A percentile compares a stretch with the other conserved stretches of the same genome.
Conservation (phyloP, 164 flowering plant genomes). For the grape (Vitis vinifera) region ASM3070453v1 NC_081805.1:19806501-19807000, state of each 20-base stretch:
- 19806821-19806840: no score
- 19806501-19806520: neutral
- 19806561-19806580: neutral
- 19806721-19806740: slow-evolving; percentile 55
- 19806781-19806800: neutral
- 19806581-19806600: neutral
- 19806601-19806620: slow-evolving; percentile 2
- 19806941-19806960: no score
- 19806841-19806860: no score
- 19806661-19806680: slow-evolving; percentile 56
- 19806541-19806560: neutral
- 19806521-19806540: neutral
- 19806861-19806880: no score
- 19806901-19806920: no score
- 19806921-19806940: no score
- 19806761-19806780: neutral
- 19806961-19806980: no score
- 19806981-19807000: no score
- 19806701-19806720: slow-evolving; percentile 70
- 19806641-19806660: slow-evolving; percentile 82
- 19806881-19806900: no score
- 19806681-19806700: slow-evolving; percentile 56
- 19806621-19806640: slow-evolving; percentile 77
- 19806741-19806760: neutral
- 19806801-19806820: no score